Evolutionary conservation across 306 rosid genomes (phyloP), one percentile per base, ranked within the genome.

Genomic region (Gastrolobium bilobum): DNA sequence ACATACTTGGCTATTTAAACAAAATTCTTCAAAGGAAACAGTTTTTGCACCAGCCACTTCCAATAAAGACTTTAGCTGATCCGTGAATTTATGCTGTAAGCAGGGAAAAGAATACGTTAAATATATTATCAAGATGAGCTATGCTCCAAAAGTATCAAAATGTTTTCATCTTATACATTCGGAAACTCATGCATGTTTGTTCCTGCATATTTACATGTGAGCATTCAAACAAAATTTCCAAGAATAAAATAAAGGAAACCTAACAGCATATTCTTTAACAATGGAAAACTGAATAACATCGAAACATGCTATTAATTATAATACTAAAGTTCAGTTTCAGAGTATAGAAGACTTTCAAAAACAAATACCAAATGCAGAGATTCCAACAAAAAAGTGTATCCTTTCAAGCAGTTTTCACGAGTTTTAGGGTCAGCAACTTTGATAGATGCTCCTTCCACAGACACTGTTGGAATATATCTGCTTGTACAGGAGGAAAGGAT

Each of bases 341-440:
- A 62, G 48, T 42, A 73, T 68, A 77, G 62, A 54, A 50, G 77
- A 6, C 58, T 56, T 33, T 13, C 2, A n/a, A 64, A 62, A 80
- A 79, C 53, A 59, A 57, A 65, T 87, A 94, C 98, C 92, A 59
- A 77, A 51, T 86, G 73, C 73, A 68, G 74, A 11, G 86, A 81
- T 70, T 88, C 97, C 86, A 94, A 83, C 84, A 92, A 79, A 86
- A 92, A 91, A 3, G 89, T 88, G 77, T 89, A 92, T 83, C 90
- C 94, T 64, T 82, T 86, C 80, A 94, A 85, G 89, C 97, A 91
- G 78, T 81, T 84, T 81, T 87, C 96, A 26, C 97, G 97, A 68
- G 80, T 75, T 79, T 79, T 86, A 30, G 91, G 91, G 37, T 92
- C 93, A 58, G 86, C 86, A 89, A 94, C 85, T 82, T 85, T 86